Percentiles rank a stretch among this genome's conserved stretches.
Evolutionary conservation across 768 basidiomycete genomes (phyloP).

Genomic region (Lentinus brumalis): DNA sequence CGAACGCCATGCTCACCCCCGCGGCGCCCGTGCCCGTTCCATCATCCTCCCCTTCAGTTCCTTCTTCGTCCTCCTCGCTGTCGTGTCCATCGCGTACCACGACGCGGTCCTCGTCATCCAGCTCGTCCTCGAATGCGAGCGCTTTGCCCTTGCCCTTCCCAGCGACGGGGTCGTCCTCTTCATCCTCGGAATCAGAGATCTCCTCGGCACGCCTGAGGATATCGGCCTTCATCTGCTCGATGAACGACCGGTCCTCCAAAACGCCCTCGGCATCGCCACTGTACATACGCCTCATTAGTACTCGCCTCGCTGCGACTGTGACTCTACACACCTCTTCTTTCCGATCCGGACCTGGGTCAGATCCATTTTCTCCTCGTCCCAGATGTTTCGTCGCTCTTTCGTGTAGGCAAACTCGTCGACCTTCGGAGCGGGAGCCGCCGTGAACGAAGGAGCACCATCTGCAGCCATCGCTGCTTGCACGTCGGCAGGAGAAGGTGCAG

Average conservation of each 20-base stretch:
- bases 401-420: slow-evolving; percentile 31
- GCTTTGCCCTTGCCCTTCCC: slow-evolving; percentile 27
- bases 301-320: not conserved
- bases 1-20: not conserved
- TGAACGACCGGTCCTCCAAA: slow-evolving; percentile 57
- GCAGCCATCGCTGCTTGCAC: slow-evolving; percentile 26
- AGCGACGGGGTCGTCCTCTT: slow-evolving; percentile 31
- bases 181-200: slow-evolving; percentile 64
- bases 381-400: slow-evolving; percentile 67
- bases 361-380: slow-evolving; percentile 75
- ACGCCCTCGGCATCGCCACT: slow-evolving; percentile 50
- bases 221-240: slow-evolving; percentile 80
- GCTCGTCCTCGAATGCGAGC: slow-evolving; percentile 56
- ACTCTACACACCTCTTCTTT: slow-evolving; percentile 56
- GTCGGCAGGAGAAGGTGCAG: slow-evolving; percentile 47
- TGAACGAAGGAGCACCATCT: slow-evolving; percentile 17
- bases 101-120: slow-evolving; percentile 44
- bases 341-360: slow-evolving; percentile 58
- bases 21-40: not conserved
- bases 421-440: not conserved
- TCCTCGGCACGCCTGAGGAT: slow-evolving; percentile 78
- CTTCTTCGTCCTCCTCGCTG: slow-evolving; percentile 39
- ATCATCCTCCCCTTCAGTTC: slow-evolving; percentile 25
- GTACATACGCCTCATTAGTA: not conserved
- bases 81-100: slow-evolving; percentile 70